Percentiles rank a stretch among this genome's conserved stretches.
These are phyloP conservation scores for Aschersonia sp. DNA, from an alignment of 2,329 filamentous ascomycete genomes.

Conservation along the genomic window DNA sequence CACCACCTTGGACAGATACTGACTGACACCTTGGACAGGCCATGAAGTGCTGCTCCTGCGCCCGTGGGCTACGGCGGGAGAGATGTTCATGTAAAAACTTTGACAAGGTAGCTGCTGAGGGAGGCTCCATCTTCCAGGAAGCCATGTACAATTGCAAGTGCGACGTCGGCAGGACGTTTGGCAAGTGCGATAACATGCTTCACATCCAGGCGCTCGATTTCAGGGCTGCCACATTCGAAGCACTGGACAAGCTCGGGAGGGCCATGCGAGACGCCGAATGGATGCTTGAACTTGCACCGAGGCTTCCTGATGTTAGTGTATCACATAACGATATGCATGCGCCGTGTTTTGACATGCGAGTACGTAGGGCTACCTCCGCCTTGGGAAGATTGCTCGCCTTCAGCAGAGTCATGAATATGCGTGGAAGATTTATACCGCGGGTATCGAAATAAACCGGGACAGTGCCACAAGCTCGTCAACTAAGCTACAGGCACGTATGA, in stretches of 20 bases:
- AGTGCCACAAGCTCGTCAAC: slow-evolving; percentile 12
- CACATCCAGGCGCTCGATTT: slow-evolving; percentile 27
- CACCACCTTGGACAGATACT: neutral
- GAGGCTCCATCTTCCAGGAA: slow-evolving; percentile 24
- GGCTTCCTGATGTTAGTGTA: slow-evolving; percentile 20
- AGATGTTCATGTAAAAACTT: slow-evolving; percentile 26
- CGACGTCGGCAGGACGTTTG: slow-evolving; percentile 19
- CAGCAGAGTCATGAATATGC: slow-evolving; percentile 22
- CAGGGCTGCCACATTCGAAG: slow-evolving; percentile 24
- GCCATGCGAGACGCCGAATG: slow-evolving; percentile 26
- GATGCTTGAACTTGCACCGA: slow-evolving; percentile 26
- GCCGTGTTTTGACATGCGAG: neutral
- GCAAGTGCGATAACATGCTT: slow-evolving; percentile 20
- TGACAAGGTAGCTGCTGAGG: slow-evolving; percentile 15
- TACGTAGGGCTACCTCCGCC: slow-evolving; percentile 24
- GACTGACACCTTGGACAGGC: slow-evolving; percentile 11
- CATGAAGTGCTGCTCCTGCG: slow-evolving; percentile 21
- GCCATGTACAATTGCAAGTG: slow-evolving; percentile 25
- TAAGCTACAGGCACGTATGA: slow-evolving; percentile 17
- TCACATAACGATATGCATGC: neutral
- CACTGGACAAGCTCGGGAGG: slow-evolving; percentile 19
- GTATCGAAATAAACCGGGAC: slow-evolving; percentile 18
- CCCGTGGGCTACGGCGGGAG: slow-evolving; percentile 17
- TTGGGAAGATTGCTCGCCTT: slow-evolving; percentile 23
- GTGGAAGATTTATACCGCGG: slow-evolving; percentile 24